Percentiles rank a stretch among this genome's conserved stretches.
phyloP scores from a whole-genome alignment of 139 green algal genomes.

The Picochlorum costavermella region DNA sequence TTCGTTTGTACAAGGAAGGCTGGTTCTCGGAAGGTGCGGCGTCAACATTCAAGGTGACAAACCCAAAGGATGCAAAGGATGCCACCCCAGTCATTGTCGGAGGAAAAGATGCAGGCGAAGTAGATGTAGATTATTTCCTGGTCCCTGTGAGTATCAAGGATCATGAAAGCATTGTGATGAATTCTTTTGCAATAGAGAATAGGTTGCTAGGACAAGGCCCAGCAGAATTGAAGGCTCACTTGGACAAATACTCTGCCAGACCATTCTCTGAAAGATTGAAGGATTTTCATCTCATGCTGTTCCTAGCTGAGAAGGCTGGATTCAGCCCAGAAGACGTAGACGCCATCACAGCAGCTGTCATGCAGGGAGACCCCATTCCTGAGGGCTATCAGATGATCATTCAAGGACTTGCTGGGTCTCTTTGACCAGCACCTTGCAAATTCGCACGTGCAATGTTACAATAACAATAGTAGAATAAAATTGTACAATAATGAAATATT shows the following conservation, averaged over 20 bases:
- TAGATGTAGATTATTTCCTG: slow-evolving; percentile 98
- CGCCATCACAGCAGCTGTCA: slow-evolving; percentile 60
- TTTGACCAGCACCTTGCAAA: too few species aligned
- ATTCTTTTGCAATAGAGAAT: slow-evolving; percentile 90
- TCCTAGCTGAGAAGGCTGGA: slow-evolving; percentile 71
- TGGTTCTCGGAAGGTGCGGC: slow-evolving; percentile 52
- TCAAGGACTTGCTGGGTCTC: slow-evolving; percentile 58
- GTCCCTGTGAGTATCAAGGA: slow-evolving; percentile 81
- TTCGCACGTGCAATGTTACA: too few species aligned
- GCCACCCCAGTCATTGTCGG: slow-evolving; percentile 68
- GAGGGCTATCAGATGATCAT: slow-evolving; percentile 88
- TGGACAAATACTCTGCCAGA: slow-evolving; percentile 38
- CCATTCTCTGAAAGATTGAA: slow-evolving; percentile 65
- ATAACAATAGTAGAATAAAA: too few species aligned
- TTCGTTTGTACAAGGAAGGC: slow-evolving; percentile 66
- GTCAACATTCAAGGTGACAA: slow-evolving; percentile 23
- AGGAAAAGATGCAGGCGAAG: slow-evolving; percentile 75
- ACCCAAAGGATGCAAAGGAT: slow-evolving; percentile 55
- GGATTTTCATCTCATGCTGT: slow-evolving; percentile 96
- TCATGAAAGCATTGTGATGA: slow-evolving; percentile 67
- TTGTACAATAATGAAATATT: too few species aligned
- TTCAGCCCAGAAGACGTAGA: slow-evolving; percentile 73
- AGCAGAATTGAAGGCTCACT: slow-evolving; percentile 67
- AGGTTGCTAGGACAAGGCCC: slow-evolving; percentile 64
- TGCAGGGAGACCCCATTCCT: slow-evolving; percentile 39